A percentile compares a stretch with the other conserved stretches of the same genome.
These are phyloP conservation scores for Pichia sporocuriosa DNA, from an alignment of 805 yeast species.

Conservation along the genomic window DNA sequence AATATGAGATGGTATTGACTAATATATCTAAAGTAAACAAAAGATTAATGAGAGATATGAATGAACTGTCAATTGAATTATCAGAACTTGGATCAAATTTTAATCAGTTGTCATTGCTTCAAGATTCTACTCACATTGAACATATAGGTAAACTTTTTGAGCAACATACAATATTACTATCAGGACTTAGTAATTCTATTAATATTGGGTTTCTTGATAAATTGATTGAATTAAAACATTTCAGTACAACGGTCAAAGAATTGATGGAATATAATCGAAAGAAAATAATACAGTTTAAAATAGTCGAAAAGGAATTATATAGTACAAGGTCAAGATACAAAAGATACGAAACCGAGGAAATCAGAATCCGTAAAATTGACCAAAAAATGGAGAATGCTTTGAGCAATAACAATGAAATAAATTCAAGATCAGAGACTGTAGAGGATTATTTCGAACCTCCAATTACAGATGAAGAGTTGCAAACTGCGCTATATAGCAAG, in stretches of 20 bases:
- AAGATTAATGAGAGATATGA: conserved; percentile 37
- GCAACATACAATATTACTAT: conserved; percentile 49
- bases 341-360: conserved; percentile 26
- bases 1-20: conserved; percentile 29
- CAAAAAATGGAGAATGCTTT: conserved; percentile 23
- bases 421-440: conserved; percentile 5
- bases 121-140: conserved; percentile 45
- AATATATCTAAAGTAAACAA: conserved; percentile 36
- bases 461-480: conserved; percentile 29
- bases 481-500: conserved; percentile 25
- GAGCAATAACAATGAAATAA: conserved; percentile 15
- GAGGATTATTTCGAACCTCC: conserved; percentile 20
- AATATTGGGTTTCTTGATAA: conserved; percentile 29
- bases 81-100: conserved; percentile 46
- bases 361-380: conserved; percentile 28
- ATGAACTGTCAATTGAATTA: conserved; percentile 42
- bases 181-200: conserved; percentile 29
- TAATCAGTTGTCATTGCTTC: conserved; percentile 48
- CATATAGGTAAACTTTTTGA: conserved; percentile 84
- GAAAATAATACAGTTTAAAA: conserved; percentile 28
- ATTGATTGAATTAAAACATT: conserved; percentile 29
- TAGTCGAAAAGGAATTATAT: conserved; percentile 24
- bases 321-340: conserved; percentile 22
- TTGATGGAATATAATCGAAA: conserved; percentile 30
- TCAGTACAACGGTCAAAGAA: conserved; percentile 26